Evolutionary conservation across 1,139 yeast species (phyloP).

Genomic region (Debaryomycetaceae sp.): DNA sequence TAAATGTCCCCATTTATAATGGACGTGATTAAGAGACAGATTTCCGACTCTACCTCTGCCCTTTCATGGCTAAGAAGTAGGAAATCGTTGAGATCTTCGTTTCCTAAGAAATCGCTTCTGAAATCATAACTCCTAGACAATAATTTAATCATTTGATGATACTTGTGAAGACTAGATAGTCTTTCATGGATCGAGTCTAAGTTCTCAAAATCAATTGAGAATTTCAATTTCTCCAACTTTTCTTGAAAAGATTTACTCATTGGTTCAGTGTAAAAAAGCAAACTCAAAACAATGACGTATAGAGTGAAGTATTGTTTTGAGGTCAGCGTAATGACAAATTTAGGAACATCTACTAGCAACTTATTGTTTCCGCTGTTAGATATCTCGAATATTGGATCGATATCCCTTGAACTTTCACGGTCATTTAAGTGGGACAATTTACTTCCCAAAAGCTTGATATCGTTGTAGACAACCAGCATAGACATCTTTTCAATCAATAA

Average conservation of each 20-base stretch:
- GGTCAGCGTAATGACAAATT: slow-evolving; percentile 37
- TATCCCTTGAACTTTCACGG: slow-evolving; percentile 5
- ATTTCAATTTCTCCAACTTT: slow-evolving; percentile 37
- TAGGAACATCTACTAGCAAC: slow-evolving; percentile 39
- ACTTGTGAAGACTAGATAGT: slow-evolving; percentile 24
- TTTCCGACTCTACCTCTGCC: slow-evolving; percentile 29
- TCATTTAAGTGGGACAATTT: slow-evolving; percentile 10
- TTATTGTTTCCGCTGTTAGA: slow-evolving; percentile 12
- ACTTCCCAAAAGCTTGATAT: slow-evolving; percentile 26
- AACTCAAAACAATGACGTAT: slow-evolving; percentile 31
- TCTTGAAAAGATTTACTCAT: slow-evolving; percentile 32
- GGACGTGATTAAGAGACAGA: slow-evolving; percentile 37
- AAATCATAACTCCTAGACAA: slow-evolving; percentile 35
- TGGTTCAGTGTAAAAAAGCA: slow-evolving; percentile 43
- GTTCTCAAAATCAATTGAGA: slow-evolving; percentile 43
- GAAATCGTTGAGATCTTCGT: slow-evolving; percentile 37
- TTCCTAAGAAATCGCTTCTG: slow-evolving; percentile 29
- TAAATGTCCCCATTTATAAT: slow-evolving; percentile 37
- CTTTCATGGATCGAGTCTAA: slow-evolving; percentile 27
- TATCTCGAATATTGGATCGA: slow-evolving; percentile 5
- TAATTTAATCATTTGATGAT: slow-evolving; percentile 18
- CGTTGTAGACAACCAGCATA: slow-evolving; percentile 32
- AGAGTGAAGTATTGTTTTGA: slow-evolving; percentile 41
- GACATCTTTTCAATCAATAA: slow-evolving; percentile 39
- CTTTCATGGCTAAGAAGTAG: slow-evolving; percentile 25